Conservation (phyloP, 2,329 filamentous ascomycete genomes). For the Gnomoniopsis smithogilvyi region DNA sequence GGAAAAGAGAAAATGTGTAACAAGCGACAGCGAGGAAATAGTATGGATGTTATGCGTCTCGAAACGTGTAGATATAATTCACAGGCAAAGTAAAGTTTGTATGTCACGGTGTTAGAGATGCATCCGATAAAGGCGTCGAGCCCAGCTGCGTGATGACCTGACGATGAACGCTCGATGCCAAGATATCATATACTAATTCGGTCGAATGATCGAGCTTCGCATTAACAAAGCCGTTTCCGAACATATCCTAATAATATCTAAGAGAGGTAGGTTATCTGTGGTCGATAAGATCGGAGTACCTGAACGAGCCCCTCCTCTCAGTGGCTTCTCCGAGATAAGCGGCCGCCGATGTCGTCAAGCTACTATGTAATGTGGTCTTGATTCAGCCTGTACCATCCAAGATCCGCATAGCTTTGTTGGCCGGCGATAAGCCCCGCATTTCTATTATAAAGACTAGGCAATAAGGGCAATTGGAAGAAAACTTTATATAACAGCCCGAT, state of each 20-base stretch:
- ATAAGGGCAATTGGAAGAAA: too few species aligned
- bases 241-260: not conserved
- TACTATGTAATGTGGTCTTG: slow-evolving; percentile 1
- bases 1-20: not conserved
- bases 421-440: slow-evolving; percentile 16
- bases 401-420: not conserved
- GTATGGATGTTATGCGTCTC: not conserved
- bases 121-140: slow-evolving; percentile 9
- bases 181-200: slow-evolving; percentile 1
- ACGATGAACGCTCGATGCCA: slow-evolving; percentile 1
- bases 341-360: slow-evolving; percentile 14
- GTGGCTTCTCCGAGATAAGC: slow-evolving; percentile 5
- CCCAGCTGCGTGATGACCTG: slow-evolving; percentile 1
- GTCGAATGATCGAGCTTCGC: slow-evolving; percentile 5
- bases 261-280: not conserved
- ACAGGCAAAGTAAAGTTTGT: not conserved
- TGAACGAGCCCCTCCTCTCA: slow-evolving; percentile 1
- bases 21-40: not conserved
- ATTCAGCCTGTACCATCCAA: slow-evolving; percentile 4
- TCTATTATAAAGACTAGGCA: not conserved
- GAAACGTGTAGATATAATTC: not conserved
- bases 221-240: slow-evolving; percentile 11
- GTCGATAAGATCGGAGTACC: slow-evolving; percentile 17
- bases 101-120: not conserved
- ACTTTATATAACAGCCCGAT: too few species aligned